Evolutionary conservation across 495 filamentous ascomycete species (phyloP), one percentile per base, ranked within the genome.

Genomic region (Aspergillus haitiensis): DNA sequence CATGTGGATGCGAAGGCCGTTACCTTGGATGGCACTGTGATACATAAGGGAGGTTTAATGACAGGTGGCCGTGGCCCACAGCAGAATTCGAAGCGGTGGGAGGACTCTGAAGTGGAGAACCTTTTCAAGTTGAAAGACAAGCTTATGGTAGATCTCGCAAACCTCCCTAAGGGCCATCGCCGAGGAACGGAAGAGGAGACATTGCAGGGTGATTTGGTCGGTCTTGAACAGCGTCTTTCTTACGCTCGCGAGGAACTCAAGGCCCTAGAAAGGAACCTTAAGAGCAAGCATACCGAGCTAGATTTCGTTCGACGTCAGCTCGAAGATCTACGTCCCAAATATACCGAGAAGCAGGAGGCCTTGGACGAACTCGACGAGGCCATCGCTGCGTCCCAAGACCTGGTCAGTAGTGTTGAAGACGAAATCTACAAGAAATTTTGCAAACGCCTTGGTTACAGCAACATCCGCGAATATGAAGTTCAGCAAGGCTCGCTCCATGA

Each of bases 1-100:
- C 85, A 86, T 32, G 84, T 96, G 16, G 90, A 93, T 63, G 93
- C 93, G 32, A 97, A 97, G 70, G 92, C 93, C 18, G 93, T 99
- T 16, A 95, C 91, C 0, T 69, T 97, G 8, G 90, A 97, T 67
- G 95, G 94, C 31, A 90, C 85, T 33, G 89, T 98, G 36, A 97
- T 98, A 56, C 92, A 97, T 73, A 97, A 97, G 69, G 91, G 89
- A n/a, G 95, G 94, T 68, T 81, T 92, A 42, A 97, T 99, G 91
- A 98, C 94, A 21, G 94, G 94, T 80, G 94, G 94, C 60, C 86
- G 90, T 36, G 85, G 89, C 15, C 84, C 84, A 16, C 88, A 86
- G 68, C 85, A 88, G 44, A 84, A 83, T 42, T 87, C 89, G 57
- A 88, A 92, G 39, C 84, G 90, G 36, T 98, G 93, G 80, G 92